Percentiles rank a stretch among this genome's conserved stretches.
Conservation (phyloP, 495 filamentous ascomycete species). For the Elaphomyces granulatus region DNA sequence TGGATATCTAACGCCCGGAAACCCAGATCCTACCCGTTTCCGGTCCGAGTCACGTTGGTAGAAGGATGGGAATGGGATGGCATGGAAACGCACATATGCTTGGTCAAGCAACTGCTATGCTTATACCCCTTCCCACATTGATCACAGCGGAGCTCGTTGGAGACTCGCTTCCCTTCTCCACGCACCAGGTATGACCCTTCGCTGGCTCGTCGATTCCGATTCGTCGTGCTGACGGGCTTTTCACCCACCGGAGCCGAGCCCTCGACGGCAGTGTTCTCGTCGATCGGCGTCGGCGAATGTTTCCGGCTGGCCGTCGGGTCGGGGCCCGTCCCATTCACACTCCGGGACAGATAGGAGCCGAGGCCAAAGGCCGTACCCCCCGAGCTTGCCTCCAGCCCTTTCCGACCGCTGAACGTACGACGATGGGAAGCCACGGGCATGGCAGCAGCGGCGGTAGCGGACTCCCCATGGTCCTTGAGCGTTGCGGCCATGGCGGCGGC, state of each 20-base stretch:
- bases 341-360: slow-evolving; percentile 30
- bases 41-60: not conserved
- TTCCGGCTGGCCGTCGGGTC: slow-evolving; percentile 38
- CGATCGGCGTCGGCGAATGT: slow-evolving; percentile 29
- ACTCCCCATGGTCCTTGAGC: slow-evolving; percentile 47
- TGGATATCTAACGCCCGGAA: too few relatives aligned
- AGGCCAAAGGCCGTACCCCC: slow-evolving; percentile 24
- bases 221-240: slow-evolving; percentile 47
- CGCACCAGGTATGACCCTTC: slow-evolving; percentile 71
- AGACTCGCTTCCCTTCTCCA: slow-evolving; percentile 57
- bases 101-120: slow-evolving; percentile 99
- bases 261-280: slow-evolving; percentile 27
- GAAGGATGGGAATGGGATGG: slow-evolving; percentile 24
- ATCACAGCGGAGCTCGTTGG: slow-evolving; percentile 84
- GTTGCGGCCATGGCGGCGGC: slow-evolving; percentile 64
- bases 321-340: slow-evolving; percentile 40
- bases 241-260: slow-evolving; percentile 15
- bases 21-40: too few relatives aligned
- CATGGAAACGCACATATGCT: slow-evolving; percentile 88
- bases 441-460: slow-evolving; percentile 22
- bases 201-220: slow-evolving; percentile 65
- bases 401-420: slow-evolving; percentile 32
- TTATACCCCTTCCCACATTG: slow-evolving; percentile 99
- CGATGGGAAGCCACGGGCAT: slow-evolving; percentile 25
- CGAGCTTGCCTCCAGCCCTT: slow-evolving; percentile 32